Conservation (phyloP, 345 rosid genomes). For the Boechera retrofracta region DNA sequence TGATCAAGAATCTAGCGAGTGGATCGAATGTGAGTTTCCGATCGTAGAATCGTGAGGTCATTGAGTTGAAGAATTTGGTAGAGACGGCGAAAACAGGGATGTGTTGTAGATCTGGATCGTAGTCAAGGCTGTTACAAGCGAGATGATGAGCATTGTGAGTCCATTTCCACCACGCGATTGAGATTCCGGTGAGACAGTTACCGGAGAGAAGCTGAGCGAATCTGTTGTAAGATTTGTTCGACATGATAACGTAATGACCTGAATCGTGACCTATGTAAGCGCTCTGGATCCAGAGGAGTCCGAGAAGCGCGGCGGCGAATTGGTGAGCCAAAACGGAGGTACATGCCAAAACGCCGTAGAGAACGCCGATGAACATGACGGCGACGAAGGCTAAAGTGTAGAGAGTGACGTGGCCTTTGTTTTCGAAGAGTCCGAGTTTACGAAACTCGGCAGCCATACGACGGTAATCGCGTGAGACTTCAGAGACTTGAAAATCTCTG, state of each 20-base stretch:
- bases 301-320: slow-evolving; percentile 60
- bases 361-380: slow-evolving; percentile 51
- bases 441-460: slow-evolving; percentile 63
- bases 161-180: slow-evolving; percentile 99
- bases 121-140: slow-evolving; percentile 91
- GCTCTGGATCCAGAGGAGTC: slow-evolving; percentile 83
- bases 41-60: slow-evolving; percentile 73
- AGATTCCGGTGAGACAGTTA: slow-evolving; percentile 88
- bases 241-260: slow-evolving; percentile 87
- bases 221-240: slow-evolving; percentile 55
- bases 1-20: slow-evolving; percentile 65
- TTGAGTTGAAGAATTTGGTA: slow-evolving; percentile 57
- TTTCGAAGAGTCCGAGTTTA: slow-evolving; percentile 73
- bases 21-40: slow-evolving; percentile 68
- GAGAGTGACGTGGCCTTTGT: slow-evolving; percentile 69
- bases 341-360: slow-evolving; percentile 72
- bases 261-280: slow-evolving; percentile 95
- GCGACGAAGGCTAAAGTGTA: slow-evolving; percentile 52
- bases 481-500: slow-evolving; percentile 63
- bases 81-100: slow-evolving; percentile 93
- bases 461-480: slow-evolving; percentile 81
- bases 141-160: slow-evolving; percentile 95
- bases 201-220: slow-evolving; percentile 75
- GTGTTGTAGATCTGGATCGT: slow-evolving; percentile 97
- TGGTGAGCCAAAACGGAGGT: slow-evolving; percentile 63